A percentile compares a stretch with the other conserved stretches of the same genome.
Conservation (phyloP, 768 basidiomycete species). For the Termitomyces sp. region DNA sequence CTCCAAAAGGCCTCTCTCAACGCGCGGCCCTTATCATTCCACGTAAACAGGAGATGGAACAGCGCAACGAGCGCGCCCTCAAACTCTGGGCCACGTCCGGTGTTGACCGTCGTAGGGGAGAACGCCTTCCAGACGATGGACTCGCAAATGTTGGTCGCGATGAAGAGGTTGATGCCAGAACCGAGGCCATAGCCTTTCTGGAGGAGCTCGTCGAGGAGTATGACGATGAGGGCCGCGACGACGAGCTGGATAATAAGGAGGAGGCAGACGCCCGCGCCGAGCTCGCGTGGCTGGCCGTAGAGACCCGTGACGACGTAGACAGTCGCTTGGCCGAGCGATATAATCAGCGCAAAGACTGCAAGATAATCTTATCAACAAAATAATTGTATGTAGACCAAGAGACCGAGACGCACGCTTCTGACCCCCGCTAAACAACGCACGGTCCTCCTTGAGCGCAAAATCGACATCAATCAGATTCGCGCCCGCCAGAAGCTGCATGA, state of each 20-base stretch:
- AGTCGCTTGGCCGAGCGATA: conserved; percentile 93
- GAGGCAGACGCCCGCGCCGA: conserved; percentile 96
- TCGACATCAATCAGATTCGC: conserved; percentile 98
- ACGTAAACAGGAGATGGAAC: conserved; percentile 97
- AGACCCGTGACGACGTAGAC: conserved; percentile 97
- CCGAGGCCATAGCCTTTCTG: conserved; percentile 99
- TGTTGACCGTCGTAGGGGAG: conserved; percentile 97
- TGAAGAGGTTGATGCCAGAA: conserved; percentile 97
- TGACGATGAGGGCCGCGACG: conserved; percentile 92
- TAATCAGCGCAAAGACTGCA: conserved; percentile 93
- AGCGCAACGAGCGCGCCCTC: conserved; percentile 95
- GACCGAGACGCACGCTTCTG: conserved; percentile 77
- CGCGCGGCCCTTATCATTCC: conserved; percentile 97
- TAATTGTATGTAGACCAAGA: no score
- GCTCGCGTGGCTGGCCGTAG: conserved; percentile 88
- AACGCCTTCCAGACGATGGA: conserved; percentile 99
- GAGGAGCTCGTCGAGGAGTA: conserved; percentile 96
- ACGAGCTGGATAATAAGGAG: conserved; percentile 95
- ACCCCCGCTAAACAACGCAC: conserved; percentile 91
- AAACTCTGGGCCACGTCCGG: conserved; percentile 96
- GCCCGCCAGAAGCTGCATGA: conserved; percentile 98
- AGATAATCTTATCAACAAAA: background rate
- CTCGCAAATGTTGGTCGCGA: conserved; percentile 99
- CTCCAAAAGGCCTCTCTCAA: conserved; percentile 98
- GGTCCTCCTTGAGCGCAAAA: conserved; percentile 95